Evolutionary conservation across 2,329 filamentous ascomycete species (phyloP).

Genomic region (Didymella arachidicola): DNA sequence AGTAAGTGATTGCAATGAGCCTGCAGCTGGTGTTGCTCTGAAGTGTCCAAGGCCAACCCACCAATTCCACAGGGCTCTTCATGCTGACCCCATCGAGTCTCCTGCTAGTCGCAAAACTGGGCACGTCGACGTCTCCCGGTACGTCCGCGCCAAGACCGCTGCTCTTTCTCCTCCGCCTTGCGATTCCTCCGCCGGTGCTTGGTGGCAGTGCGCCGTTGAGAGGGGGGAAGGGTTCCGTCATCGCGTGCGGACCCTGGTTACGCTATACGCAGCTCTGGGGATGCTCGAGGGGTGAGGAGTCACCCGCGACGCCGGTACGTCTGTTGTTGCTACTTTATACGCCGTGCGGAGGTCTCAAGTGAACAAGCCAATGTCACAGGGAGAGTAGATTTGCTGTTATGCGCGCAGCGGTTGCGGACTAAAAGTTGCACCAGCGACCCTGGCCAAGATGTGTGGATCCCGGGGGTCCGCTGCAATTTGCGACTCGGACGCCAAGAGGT

Average conservation of each 20-base stretch:
- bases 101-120: constrained; percentile 58
- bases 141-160: constrained; percentile 61
- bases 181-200: constrained; percentile 26
- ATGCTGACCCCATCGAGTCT: constrained; percentile 12
- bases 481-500: constrained; percentile 23
- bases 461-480: constrained; percentile 21
- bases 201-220: constrained; percentile 32
- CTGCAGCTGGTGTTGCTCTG: neutral
- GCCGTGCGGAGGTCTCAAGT: neutral
- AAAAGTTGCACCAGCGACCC: constrained; percentile 11
- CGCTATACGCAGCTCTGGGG: neutral
- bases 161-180: constrained; percentile 52
- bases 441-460: constrained; percentile 9
- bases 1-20: constrained; percentile 2
- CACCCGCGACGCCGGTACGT: neutral
- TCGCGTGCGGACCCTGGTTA: constrained; percentile 7
- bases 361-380: constrained; percentile 13
- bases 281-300: neutral
- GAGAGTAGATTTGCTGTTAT: neutral
- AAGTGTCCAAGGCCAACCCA: constrained; percentile 20
- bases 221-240: constrained; percentile 48
- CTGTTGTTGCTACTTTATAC: neutral
- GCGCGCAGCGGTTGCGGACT: constrained; percentile 2
- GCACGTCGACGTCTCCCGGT: constrained; percentile 60
- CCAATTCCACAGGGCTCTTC: constrained; percentile 25